These are phyloP conservation scores for Mycena sanguinolenta DNA, from an alignment of 768 basidiomycete species.

Conservation along the genomic window DNA sequence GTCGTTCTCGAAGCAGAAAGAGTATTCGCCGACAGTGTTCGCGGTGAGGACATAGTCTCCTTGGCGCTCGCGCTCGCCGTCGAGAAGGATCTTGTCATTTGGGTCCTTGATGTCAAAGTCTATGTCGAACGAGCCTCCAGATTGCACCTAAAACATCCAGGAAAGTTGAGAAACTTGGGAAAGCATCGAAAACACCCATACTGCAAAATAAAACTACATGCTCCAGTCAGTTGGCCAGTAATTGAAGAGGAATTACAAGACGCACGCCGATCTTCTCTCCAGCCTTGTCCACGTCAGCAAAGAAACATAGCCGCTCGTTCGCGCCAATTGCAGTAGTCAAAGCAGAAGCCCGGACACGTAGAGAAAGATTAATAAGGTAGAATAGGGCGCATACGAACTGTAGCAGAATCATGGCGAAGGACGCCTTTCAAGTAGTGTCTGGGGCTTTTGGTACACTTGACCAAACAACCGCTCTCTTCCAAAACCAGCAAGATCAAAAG, in stretches of 20 bases:
- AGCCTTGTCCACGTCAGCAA: slow-evolving; percentile 95
- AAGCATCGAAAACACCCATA: slow-evolving; percentile 55
- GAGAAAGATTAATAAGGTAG: slow-evolving; percentile 52
- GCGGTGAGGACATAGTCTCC: slow-evolving; percentile 98
- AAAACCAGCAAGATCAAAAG: background rate
- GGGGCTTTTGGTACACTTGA: background rate
- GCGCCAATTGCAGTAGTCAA: slow-evolving; percentile 84
- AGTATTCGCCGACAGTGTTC: slow-evolving; percentile 89
- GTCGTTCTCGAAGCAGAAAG: slow-evolving; percentile 99
- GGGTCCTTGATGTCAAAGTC: slow-evolving; percentile 96
- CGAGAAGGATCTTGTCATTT: slow-evolving; percentile 86
- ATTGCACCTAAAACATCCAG: slow-evolving; percentile 78
- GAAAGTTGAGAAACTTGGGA: slow-evolving; percentile 9
- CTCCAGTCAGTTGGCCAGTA: slow-evolving; percentile 30
- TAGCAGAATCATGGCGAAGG: slow-evolving; percentile 44
- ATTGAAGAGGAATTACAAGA: slow-evolving; percentile 32
- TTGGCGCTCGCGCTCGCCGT: slow-evolving; percentile 90
- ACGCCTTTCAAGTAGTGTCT: background rate
- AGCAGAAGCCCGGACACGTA: slow-evolving; percentile 66
- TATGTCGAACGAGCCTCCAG: slow-evolving; percentile 96
- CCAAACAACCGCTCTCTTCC: slow-evolving; percentile 22
- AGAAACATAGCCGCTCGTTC: slow-evolving; percentile 92
- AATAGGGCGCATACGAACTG: slow-evolving; percentile 49
- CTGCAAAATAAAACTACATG: slow-evolving; percentile 96
- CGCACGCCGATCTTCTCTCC: slow-evolving; percentile 92